Evolutionary conservation across 2,329 filamentous ascomycete genomes (phyloP).

Genomic region (Aspergillus phoenicis): DNA sequence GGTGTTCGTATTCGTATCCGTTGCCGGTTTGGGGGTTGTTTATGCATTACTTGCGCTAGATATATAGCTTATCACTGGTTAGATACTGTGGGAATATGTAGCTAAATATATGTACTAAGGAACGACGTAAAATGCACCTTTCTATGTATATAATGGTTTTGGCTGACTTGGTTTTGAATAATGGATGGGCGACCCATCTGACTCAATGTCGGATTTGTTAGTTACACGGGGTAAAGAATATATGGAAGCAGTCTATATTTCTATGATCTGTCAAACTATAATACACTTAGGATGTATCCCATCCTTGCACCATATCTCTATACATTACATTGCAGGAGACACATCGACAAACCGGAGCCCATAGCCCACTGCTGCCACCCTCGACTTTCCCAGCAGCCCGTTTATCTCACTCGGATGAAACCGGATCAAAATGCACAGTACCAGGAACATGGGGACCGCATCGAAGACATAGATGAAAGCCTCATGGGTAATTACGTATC

Average conservation of each 20-base stretch:
- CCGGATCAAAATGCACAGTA: slow-evolving; percentile 3
- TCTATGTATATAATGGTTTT: no score
- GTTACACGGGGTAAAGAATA: no score
- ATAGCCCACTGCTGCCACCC: slow-evolving; percentile 4
- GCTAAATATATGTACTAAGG: no score
- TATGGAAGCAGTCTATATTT: no score
- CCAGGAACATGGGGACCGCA: slow-evolving; percentile 31
- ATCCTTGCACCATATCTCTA: background rate
- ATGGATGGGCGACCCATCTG: no score
- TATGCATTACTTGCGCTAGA: no score
- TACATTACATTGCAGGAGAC: background rate
- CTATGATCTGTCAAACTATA: background rate
- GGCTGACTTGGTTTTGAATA: no score
- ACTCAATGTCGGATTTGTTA: no score
- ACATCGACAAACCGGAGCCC: slow-evolving; percentile 2
- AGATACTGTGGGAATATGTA: no score
- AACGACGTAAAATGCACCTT: no score
- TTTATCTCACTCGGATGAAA: slow-evolving; percentile 9
- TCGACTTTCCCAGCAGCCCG: slow-evolving; percentile 2
- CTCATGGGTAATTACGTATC: slow-evolving; percentile 32
- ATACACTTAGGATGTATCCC: background rate
- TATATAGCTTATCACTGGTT: no score
- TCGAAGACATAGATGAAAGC: slow-evolving; percentile 36
- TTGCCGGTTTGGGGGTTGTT: background rate
- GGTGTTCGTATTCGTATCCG: background rate